Conservation (phyloP, 768 basidiomycete genomes). For the Leucocoprinus sp. region DNA sequence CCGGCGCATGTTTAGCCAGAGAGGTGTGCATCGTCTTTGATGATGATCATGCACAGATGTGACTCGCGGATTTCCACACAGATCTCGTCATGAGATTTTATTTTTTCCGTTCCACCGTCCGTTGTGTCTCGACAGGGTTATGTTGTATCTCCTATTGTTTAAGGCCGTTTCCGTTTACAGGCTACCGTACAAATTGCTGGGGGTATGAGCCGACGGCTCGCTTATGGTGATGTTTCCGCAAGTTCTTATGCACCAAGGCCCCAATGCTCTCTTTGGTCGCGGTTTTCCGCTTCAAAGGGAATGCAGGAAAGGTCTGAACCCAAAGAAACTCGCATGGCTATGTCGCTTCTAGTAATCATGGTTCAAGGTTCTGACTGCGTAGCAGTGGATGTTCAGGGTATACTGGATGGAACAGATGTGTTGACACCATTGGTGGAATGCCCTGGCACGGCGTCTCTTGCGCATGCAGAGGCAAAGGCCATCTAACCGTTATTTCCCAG, state of each 20-base stretch:
- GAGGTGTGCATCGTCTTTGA: slow-evolving; percentile 1
- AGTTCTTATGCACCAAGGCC: slow-evolving; percentile 8
- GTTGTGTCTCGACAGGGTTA: slow-evolving; percentile 1
- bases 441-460: slow-evolving; percentile 8
- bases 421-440: slow-evolving; percentile 1
- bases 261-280: neutral
- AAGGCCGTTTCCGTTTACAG: neutral
- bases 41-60: slow-evolving; percentile 2
- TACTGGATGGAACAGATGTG: slow-evolving; percentile 2
- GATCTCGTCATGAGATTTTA: neutral
- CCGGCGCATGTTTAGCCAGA: slow-evolving; percentile 3
- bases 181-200: slow-evolving; percentile 4
- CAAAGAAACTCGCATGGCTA: slow-evolving; percentile 12
- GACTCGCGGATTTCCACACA: slow-evolving; percentile 3
- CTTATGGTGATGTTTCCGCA: slow-evolving; percentile 7
- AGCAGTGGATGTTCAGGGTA: neutral
- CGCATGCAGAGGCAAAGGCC: slow-evolving; percentile 2
- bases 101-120: slow-evolving; percentile 6
- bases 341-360: neutral
- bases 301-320: slow-evolving; percentile 5
- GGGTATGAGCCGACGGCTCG: slow-evolving; percentile 3
- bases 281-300: neutral
- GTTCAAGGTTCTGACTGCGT: slow-evolving; percentile 1
- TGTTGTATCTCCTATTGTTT: neutral
- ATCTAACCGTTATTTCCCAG: neutral